Evolutionary conservation across 2,329 filamentous ascomycete species (phyloP), one percentile per base, ranked within the genome.

Genomic region (Xylaria arbuscula): DNA sequence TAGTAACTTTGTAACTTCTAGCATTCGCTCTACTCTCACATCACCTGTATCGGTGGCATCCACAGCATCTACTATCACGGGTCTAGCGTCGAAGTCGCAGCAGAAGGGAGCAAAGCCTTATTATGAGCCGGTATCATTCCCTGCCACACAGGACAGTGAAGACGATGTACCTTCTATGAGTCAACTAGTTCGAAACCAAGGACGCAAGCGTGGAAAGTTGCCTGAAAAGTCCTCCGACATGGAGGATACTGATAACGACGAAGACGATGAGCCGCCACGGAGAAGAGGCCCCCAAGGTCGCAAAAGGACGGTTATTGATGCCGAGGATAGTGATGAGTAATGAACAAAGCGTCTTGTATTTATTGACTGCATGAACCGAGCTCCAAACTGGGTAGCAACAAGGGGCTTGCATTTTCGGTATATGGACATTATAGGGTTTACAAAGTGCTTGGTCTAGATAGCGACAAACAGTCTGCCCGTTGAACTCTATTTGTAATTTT

Each of bases 161-260:
- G 72, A 73, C 36, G 73, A 72, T 2, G 66, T 79, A 13, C 77
- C 77, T 36, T 75, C 76, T 2, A 75, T 78, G 74, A 78, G 74
- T 62, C 77, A 79, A 60, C 32, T 78, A 1, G 60, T 75, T 13
- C 66, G 62, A 17, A 60, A 67, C 38, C 57, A 70, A 66, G 24
- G 62, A 61, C 11, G 32, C 42, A 28, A 55, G 60, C n/a, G 67
- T 11, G n/a, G 17, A 56, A 11, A 17, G 19, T 3, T 45, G n/a
- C 34, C 48, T 28, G 47, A 54, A 42, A 59, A 58, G 10, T 9
- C 24, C n/a, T 42, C 64, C n/a, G 50, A 48, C 22, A 32, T 53
- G n/a, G 36, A 57, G 15, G 64, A 63, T 28, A 54, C 28, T 7
- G 62, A 64, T 38, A 57, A 68, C 34, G 59, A 62, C 5, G 55